Conservation (phyloP, 176 grass and related monocot species). For the Tuctoria greenei region DNA sequence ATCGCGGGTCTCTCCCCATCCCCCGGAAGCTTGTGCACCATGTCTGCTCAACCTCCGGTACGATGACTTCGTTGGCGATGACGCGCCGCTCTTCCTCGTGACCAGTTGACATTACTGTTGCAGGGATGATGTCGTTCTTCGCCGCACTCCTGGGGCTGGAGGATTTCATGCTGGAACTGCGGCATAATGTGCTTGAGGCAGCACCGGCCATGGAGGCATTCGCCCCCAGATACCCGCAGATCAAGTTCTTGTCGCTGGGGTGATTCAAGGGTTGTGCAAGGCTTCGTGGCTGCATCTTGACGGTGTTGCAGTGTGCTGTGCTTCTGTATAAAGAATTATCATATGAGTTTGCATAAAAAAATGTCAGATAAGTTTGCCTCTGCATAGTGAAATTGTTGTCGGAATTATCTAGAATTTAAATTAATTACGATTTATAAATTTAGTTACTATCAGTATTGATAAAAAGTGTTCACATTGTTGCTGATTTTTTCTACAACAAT, state of each 20-base stretch:
- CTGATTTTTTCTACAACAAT: too few species aligned
- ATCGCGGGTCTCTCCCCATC: slow-evolving; percentile 62
- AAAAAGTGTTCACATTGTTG: too few species aligned
- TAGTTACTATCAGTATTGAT: too few species aligned
- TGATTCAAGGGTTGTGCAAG: slow-evolving; percentile 81
- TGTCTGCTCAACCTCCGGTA: slow-evolving; percentile 82
- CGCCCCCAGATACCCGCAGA: slow-evolving; percentile 48
- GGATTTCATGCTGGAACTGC: slow-evolving; percentile 78
- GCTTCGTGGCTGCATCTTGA: slow-evolving; percentile 73
- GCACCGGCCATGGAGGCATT: slow-evolving; percentile 65
- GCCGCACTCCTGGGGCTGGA: slow-evolving; percentile 55
- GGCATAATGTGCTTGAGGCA: slow-evolving; percentile 60
- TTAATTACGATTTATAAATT: too few species aligned
- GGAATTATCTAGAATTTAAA: too few species aligned
- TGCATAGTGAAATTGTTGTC: too few species aligned
- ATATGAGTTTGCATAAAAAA: too few species aligned
- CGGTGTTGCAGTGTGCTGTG: slow-evolving; percentile 78
- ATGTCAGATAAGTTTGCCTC: too few species aligned
- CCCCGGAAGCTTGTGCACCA: slow-evolving; percentile 61
- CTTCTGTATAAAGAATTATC: slow-evolving; percentile 70
- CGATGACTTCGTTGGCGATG: slow-evolving; percentile 66
- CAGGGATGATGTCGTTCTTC: slow-evolving; percentile 65
- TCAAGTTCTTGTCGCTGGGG: slow-evolving; percentile 70
- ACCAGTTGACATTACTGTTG: slow-evolving; percentile 55
- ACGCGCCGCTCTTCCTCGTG: slow-evolving; percentile 52